Conservation (phyloP, 2,329 filamentous ascomycete species). For the Aspergillus neotritici region DNA sequence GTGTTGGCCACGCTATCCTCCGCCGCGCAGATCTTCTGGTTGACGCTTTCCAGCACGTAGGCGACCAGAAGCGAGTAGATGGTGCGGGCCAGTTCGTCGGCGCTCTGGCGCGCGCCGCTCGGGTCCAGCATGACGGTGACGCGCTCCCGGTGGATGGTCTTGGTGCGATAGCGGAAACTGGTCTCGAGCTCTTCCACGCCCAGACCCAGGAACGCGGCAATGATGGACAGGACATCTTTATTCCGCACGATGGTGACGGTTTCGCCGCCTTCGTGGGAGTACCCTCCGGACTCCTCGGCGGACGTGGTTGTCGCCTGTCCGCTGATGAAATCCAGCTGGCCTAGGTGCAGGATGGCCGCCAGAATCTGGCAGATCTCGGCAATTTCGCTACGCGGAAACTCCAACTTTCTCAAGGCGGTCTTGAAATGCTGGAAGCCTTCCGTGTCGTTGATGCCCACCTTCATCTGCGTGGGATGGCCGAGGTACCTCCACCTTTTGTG, state of each 20-base stretch:
- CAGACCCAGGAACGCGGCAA: slow-evolving; percentile 93
- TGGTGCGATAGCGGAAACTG: slow-evolving; percentile 91
- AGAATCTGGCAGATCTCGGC: slow-evolving; percentile 95
- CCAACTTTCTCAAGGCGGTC: slow-evolving; percentile 85
- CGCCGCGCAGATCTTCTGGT: slow-evolving; percentile 77
- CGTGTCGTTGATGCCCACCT: slow-evolving; percentile 91
- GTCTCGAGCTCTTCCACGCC: slow-evolving; percentile 73
- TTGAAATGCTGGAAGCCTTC: slow-evolving; percentile 98
- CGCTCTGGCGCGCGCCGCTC: slow-evolving; percentile 80
- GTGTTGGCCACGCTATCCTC: slow-evolving; percentile 92
- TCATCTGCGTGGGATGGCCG: slow-evolving; percentile 92
- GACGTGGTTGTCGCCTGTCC: slow-evolving; percentile 71
- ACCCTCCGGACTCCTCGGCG: slow-evolving; percentile 89
- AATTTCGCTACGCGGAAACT: slow-evolving; percentile 89
- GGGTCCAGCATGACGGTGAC: slow-evolving; percentile 99
- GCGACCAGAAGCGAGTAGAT: slow-evolving; percentile 91
- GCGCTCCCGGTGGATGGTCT: slow-evolving; percentile 89
- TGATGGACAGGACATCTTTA: slow-evolving; percentile 76
- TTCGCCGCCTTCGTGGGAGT: slow-evolving; percentile 89
- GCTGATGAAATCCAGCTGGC: slow-evolving; percentile 88
- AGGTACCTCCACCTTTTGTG: slow-evolving; percentile 92
- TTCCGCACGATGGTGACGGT: slow-evolving; percentile 85
- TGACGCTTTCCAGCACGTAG: slow-evolving; percentile 88
- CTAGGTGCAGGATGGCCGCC: slow-evolving; percentile 91
- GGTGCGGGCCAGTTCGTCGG: slow-evolving; percentile 87